Evolutionary conservation across 768 basidiomycete genomes (phyloP).

Genomic region (Rhizopogon vesiculosus): DNA sequence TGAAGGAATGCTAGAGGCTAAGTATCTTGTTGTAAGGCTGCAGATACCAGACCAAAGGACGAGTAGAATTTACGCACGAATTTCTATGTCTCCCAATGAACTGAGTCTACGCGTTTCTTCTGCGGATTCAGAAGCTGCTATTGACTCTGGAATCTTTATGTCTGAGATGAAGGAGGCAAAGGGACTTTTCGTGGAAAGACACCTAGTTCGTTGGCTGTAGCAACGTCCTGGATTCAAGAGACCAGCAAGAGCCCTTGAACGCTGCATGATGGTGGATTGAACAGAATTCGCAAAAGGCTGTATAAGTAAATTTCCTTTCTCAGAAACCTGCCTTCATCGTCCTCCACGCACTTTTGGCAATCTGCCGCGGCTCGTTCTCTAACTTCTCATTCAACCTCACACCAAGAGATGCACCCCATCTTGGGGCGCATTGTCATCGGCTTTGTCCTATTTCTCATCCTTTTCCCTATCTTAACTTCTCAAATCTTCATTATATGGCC

Average conservation of each 20-base stretch:
- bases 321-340: neutral
- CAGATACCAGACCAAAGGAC: neutral
- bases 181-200: neutral
- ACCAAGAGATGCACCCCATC: slow-evolving; percentile 35
- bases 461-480: slow-evolving; percentile 84
- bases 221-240: neutral
- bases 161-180: slow-evolving; percentile 3
- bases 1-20: neutral
- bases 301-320: neutral
- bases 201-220: neutral
- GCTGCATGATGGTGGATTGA: slow-evolving; percentile 1
- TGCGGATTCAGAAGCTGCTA: too few species aligned
- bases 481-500: slow-evolving; percentile 92
- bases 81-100: slow-evolving; percentile 16
- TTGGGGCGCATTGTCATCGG: slow-evolving; percentile 62
- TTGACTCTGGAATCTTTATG: neutral
- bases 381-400: slow-evolving; percentile 1
- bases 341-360: too few species aligned
- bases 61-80: slow-evolving; percentile 13
- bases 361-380: too few species aligned
- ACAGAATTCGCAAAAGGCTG: neutral
- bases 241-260: slow-evolving; percentile 1
- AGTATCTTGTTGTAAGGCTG: too few species aligned
- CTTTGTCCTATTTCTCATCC: slow-evolving; percentile 67
- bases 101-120: slow-evolving; percentile 3